A percentile compares a stretch with the other conserved stretches of the same genome.
Evolutionary conservation across 768 basidiomycete species (phyloP).

Genomic region (Pleurotus eryngii): DNA sequence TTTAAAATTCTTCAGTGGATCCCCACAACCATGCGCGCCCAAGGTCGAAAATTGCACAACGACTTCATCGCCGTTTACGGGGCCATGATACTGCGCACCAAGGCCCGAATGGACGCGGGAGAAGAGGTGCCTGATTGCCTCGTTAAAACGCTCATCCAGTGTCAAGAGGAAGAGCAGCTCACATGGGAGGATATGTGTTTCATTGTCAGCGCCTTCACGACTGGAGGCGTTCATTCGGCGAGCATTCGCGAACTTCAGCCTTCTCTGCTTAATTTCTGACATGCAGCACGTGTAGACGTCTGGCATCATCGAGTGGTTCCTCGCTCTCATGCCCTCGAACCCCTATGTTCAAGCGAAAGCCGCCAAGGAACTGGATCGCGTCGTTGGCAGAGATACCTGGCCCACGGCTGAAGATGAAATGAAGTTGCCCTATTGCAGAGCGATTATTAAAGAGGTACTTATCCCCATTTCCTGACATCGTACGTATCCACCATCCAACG

Average conservation of each 20-base stretch:
- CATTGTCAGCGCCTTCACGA: slow-evolving; percentile 28
- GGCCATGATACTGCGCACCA: slow-evolving; percentile 25
- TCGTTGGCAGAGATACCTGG: slow-evolving; percentile 26
- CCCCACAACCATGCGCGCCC: slow-evolving; percentile 15
- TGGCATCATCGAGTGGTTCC: slow-evolving; percentile 31
- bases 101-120: slow-evolving; percentile 23
- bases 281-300: slow-evolving; percentile 21
- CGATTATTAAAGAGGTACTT: slow-evolving; percentile 24
- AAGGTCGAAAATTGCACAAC: slow-evolving; percentile 16
- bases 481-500: not conserved
- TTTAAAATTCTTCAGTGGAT: slow-evolving; percentile 18
- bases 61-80: slow-evolving; percentile 28
- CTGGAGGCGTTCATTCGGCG: slow-evolving; percentile 32
- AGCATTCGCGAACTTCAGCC: slow-evolving; percentile 8
- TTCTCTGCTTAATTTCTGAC: not conserved
- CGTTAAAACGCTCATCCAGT: slow-evolving; percentile 26
- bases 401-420: slow-evolving; percentile 22
- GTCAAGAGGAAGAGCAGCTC: slow-evolving; percentile 23
- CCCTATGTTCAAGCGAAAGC: slow-evolving; percentile 27
- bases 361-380: slow-evolving; percentile 32
- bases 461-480: not conserved
- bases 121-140: slow-evolving; percentile 31
- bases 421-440: slow-evolving; percentile 23
- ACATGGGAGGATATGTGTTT: slow-evolving; percentile 31
- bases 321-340: slow-evolving; percentile 25